Percentiles rank a stretch among this genome's conserved stretches.
These are phyloP conservation scores for Bruguiera sexangula DNA, from an alignment of 345 rosid genomes.

Conservation along the genomic window DNA sequence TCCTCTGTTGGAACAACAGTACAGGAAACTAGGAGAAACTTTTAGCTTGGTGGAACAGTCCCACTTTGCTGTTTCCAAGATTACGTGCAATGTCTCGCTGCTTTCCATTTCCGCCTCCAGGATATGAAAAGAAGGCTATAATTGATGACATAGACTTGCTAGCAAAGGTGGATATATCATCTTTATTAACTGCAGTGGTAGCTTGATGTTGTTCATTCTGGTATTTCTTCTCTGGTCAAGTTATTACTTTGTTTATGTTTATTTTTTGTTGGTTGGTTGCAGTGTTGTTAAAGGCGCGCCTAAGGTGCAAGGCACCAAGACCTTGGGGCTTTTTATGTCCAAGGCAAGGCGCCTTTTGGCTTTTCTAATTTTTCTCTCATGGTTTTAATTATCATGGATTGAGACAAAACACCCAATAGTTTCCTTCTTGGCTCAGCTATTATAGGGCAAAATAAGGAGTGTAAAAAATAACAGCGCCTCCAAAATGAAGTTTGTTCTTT, in stretches of 20 bases:
- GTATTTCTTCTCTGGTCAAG: not conserved
- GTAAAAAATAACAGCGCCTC: too few species aligned
- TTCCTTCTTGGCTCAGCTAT: too few species aligned
- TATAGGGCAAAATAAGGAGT: too few species aligned
- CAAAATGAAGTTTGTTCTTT: too few species aligned
- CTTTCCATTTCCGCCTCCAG: slow-evolving; percentile 98
- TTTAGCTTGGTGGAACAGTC: slow-evolving; percentile 30
- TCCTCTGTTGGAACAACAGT: slow-evolving; percentile 52
- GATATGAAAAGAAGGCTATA: slow-evolving; percentile 82
- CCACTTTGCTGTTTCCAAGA: slow-evolving; percentile 29
- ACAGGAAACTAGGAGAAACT: slow-evolving; percentile 29
- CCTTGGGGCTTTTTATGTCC: too few species aligned
- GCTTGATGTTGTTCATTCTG: not conserved
- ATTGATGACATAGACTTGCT: slow-evolving; percentile 51
- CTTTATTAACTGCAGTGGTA: slow-evolving; percentile 5
- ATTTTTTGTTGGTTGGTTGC: not conserved
- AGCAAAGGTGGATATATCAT: slow-evolving; percentile 49
- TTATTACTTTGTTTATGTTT: not conserved
- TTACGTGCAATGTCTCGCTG: slow-evolving; percentile 91
- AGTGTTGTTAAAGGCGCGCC: not conserved
- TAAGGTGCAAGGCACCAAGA: too few species aligned
- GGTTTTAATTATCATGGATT: too few species aligned
- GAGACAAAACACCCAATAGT: too few species aligned
- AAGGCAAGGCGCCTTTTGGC: too few species aligned
- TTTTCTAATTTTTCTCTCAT: too few species aligned